These are phyloP conservation scores for Trametes punicea DNA, from an alignment of 768 basidiomycete genomes.

Conservation along the genomic window DNA sequence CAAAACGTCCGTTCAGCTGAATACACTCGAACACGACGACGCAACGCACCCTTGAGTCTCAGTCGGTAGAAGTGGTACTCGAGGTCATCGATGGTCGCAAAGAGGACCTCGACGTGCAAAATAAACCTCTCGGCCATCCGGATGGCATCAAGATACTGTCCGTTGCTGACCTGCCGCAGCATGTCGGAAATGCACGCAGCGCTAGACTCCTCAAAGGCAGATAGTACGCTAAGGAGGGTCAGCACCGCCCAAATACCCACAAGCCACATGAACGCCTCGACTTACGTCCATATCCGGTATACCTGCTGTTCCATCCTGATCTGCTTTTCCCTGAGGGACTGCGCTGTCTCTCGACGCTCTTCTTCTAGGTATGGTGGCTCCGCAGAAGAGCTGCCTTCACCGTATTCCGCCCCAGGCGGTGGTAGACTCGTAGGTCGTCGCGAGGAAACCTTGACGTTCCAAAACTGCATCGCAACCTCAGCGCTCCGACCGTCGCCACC, in stretches of 20 bases:
- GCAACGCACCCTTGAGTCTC: constrained; percentile 74
- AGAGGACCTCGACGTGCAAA: constrained; percentile 95
- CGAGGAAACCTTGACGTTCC: constrained; percentile 94
- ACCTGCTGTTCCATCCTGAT: constrained; percentile 95
- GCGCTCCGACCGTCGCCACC: not conserved
- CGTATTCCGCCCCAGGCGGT: constrained; percentile 47
- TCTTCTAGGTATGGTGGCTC: constrained; percentile 67
- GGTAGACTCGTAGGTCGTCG: constrained; percentile 61
- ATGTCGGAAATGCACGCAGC: constrained; percentile 99
- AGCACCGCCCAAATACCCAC: not conserved
- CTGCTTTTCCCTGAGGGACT: constrained; percentile 85
- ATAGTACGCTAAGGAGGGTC: constrained; percentile 63
- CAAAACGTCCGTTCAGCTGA: too few species aligned
- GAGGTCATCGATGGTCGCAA: constrained; percentile 95
- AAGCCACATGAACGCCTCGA: constrained; percentile 20
- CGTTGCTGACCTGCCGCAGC: constrained; percentile 95
- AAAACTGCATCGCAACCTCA: constrained; percentile 63
- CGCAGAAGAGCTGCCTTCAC: constrained; percentile 29
- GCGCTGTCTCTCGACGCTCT: constrained; percentile 75
- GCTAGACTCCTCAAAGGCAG: constrained; percentile 98
- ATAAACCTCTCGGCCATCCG: constrained; percentile 99
- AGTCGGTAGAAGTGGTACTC: constrained; percentile 81
- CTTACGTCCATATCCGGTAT: constrained; percentile 97
- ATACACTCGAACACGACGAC: too few species aligned
- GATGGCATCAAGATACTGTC: constrained; percentile 94